These are phyloP conservation scores for Myxozyma sirexii DNA, from an alignment of 805 yeast species.

Conservation along the genomic window DNA sequence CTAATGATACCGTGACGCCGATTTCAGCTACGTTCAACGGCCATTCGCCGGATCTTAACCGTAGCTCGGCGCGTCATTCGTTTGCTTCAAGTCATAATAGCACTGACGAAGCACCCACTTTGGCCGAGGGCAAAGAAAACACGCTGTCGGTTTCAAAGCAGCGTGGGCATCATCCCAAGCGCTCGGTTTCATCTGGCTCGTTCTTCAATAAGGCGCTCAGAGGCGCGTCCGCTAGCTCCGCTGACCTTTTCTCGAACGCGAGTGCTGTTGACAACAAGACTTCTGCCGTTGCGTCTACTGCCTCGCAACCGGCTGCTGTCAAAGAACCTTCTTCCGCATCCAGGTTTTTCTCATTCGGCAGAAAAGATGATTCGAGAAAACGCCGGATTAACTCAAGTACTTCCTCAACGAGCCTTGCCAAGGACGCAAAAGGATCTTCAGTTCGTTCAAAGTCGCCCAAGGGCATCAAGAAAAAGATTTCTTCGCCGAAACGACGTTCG, in stretches of 20 bases:
- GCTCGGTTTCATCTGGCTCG: conserved; percentile 25
- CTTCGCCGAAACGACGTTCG: not conserved
- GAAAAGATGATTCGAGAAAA: not conserved
- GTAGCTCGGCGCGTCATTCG: not conserved
- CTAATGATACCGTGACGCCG: not conserved
- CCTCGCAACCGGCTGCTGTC: not conserved
- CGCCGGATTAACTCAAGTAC: not conserved
- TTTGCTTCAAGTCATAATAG: conserved; percentile 10
- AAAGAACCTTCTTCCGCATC: not conserved
- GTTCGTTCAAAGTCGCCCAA: not conserved
- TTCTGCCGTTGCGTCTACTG: not conserved
- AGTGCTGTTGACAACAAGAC: not conserved
- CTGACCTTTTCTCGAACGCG: not conserved
- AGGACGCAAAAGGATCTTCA: not conserved
- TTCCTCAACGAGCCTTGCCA: conserved; percentile 1
- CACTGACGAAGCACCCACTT: not conserved
- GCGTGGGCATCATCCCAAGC: conserved; percentile 16
- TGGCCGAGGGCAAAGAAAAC: not conserved
- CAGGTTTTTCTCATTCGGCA: conserved; percentile 9
- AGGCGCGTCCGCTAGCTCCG: not conserved
- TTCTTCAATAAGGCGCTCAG: conserved; percentile 9
- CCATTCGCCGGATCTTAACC: not conserved
- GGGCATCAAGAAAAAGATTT: not conserved
- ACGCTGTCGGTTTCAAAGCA: not conserved
- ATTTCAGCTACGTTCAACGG: not conserved